phyloP scores from a whole-genome alignment of 805 yeast species.

The Candida piceae region DNA sequence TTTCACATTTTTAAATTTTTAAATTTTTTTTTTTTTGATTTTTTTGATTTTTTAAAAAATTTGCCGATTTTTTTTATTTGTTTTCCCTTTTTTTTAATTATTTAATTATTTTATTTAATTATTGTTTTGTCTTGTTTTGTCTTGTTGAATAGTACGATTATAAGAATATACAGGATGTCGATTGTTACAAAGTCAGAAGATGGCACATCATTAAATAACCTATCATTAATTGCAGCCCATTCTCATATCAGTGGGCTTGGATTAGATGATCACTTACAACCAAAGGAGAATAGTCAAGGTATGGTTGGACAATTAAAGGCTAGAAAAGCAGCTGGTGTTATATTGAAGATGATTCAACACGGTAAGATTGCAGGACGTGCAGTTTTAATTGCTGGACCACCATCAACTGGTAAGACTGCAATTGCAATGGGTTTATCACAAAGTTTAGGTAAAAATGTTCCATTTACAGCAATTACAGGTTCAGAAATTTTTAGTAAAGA shows the following conservation, averaged over 20 bases:
- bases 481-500: constrained; percentile 93
- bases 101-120: no score
- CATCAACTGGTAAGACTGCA: constrained; percentile 98
- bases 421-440: constrained; percentile 94
- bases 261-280: constrained; percentile 81
- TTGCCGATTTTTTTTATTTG: no score
- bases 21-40: no score
- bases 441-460: constrained; percentile 94
- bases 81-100: no score
- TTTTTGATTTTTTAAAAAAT: no score
- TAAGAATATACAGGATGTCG: constrained; percentile 9
- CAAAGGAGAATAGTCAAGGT: constrained; percentile 84
- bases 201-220: constrained; percentile 13
- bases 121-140: no score
- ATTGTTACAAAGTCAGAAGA: constrained; percentile 16
- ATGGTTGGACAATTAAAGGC: constrained; percentile 75
- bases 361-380: constrained; percentile 95
- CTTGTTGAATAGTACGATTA: no score
- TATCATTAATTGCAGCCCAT: constrained; percentile 66
- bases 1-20: no score
- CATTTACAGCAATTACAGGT: constrained; percentile 96
- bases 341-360: constrained; percentile 88
- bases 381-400: constrained; percentile 93
- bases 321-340: constrained; percentile 89
- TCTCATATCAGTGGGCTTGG: constrained; percentile 96